Evolutionary conservation across 2,329 filamentous ascomycete species (phyloP).

Genomic region (Ascochyta pisi): DNA sequence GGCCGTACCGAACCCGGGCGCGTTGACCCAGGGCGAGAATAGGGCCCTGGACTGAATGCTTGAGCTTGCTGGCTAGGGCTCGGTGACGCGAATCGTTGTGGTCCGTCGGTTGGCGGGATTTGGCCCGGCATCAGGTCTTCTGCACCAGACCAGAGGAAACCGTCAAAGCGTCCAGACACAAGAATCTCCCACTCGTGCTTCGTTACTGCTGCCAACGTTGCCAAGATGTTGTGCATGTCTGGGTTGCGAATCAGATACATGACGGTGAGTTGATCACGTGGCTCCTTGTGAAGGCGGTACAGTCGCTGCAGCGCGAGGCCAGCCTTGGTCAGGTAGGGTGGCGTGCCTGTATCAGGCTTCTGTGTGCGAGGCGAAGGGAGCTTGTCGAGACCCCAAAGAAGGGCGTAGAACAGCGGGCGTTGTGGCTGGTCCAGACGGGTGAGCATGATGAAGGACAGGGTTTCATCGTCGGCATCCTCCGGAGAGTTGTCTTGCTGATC

Average conservation of each 20-base stretch:
- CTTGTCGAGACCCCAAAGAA: slow-evolving; percentile 68
- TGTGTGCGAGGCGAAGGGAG: slow-evolving; percentile 67
- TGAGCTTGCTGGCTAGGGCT: slow-evolving; percentile 43
- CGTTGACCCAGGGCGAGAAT: slow-evolving; percentile 31
- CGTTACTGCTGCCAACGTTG: slow-evolving; percentile 86
- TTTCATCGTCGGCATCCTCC: slow-evolving; percentile 92
- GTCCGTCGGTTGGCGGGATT: slow-evolving; percentile 49
- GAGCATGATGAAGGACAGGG: slow-evolving; percentile 88
- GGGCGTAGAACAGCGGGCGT: slow-evolving; percentile 80
- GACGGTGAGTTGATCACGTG: slow-evolving; percentile 84
- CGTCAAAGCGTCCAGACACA: slow-evolving; percentile 91
- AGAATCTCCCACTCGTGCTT: slow-evolving; percentile 96
- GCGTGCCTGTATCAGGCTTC: slow-evolving; percentile 68
- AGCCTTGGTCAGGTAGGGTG: slow-evolving; percentile 76
- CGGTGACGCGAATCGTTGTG: slow-evolving; percentile 51
- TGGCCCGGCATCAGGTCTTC: slow-evolving; percentile 62
- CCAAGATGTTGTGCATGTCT: slow-evolving; percentile 81
- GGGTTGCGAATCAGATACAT: slow-evolving; percentile 87
- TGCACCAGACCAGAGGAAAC: slow-evolving; percentile 92
- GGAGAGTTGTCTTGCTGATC: slow-evolving; percentile 80
- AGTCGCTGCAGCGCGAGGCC: slow-evolving; percentile 82
- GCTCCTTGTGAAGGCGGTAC: slow-evolving; percentile 75
- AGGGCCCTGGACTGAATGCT: slow-evolving; percentile 38
- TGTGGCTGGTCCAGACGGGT: slow-evolving; percentile 81
- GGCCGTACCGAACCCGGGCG: slow-evolving; percentile 45